phyloP scores from a whole-genome alignment of 257 asterid species.

The Solanum microdontum region DNA sequence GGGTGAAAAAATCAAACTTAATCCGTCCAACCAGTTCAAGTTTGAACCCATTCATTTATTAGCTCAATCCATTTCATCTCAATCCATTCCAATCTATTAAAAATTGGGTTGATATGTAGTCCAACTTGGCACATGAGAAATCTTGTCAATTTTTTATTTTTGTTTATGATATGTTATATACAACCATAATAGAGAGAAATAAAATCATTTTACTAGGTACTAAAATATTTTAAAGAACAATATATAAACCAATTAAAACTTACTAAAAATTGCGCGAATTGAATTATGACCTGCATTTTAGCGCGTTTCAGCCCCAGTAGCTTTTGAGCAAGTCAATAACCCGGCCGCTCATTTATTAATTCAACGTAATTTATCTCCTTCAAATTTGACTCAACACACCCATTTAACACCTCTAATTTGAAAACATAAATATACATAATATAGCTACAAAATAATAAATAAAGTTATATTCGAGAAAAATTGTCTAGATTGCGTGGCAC shows the following conservation, averaged over 20 bases:
- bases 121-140: neutral
- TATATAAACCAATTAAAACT: neutral
- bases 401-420: neutral
- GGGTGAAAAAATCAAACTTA: neutral
- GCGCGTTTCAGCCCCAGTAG: neutral
- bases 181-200: neutral
- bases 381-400: neutral
- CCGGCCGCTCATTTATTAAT: no score
- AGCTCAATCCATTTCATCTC: neutral
- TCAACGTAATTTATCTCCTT: neutral
- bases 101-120: neutral
- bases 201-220: neutral
- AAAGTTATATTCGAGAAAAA: neutral
- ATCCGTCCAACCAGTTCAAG: neutral
- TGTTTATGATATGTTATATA: neutral
- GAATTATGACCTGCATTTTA: neutral
- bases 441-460: no score
- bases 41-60: neutral
- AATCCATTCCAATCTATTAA: neutral
- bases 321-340: no score
- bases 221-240: no score
- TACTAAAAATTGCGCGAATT: no score
- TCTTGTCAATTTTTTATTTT: neutral
- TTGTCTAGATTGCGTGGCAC: neutral
- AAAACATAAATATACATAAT: neutral